Evolutionary conservation across 768 basidiomycete genomes (phyloP).

Genomic region (Fomitopsis serialis): DNA sequence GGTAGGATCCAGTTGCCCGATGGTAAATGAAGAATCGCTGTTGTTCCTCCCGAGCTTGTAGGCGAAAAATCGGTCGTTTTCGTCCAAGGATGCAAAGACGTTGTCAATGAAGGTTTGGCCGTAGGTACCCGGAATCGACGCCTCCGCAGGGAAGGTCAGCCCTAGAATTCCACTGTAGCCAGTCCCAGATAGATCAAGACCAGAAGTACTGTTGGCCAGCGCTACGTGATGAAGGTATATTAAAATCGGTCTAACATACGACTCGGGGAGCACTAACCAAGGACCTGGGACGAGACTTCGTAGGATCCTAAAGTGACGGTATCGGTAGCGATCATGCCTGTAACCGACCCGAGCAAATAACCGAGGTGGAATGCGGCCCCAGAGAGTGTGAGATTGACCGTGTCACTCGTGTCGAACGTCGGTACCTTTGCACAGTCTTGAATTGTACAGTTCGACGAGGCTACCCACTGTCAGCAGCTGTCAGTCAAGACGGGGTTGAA

Average conservation of each 20-base stretch:
- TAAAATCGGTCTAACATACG: background rate
- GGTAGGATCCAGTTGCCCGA: conserved; percentile 42
- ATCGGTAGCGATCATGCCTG: conserved; percentile 43
- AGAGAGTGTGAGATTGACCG: conserved; percentile 27
- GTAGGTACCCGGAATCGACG: conserved; percentile 38
- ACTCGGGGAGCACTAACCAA: conserved; percentile 30
- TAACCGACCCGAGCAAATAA: conserved; percentile 47
- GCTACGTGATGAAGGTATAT: conserved; percentile 25
- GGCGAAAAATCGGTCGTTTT: conserved; percentile 41
- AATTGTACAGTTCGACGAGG: conserved; percentile 38
- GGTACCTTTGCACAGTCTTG: conserved; percentile 41
- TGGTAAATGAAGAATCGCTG: conserved; percentile 41
- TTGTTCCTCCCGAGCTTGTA: conserved; percentile 39
- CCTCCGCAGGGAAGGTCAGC: conserved; percentile 42
- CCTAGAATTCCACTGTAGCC: conserved; percentile 54
- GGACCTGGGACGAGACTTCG: conserved; percentile 40
- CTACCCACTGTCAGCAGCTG: conserved; percentile 38
- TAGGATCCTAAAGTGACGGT: conserved; percentile 39
- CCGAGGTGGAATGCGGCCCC: conserved; percentile 34
- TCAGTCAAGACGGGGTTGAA: background rate
- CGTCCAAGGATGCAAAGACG: conserved; percentile 36
- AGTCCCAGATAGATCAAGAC: conserved; percentile 38
- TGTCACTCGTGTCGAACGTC: conserved; percentile 30
- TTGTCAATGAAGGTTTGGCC: conserved; percentile 45
- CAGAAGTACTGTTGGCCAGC: conserved; percentile 37